Evolutionary conservation across 345 rosid species (phyloP).

Genomic region (rapeseed (Brassica napus)): Da-Ae NC_063445.1:8574501-8575000

Average conservation of each 20-base stretch:
- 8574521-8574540: background rate
- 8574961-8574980: constrained; percentile 98
- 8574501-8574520: background rate
- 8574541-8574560: background rate
- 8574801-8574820: constrained; percentile 72
- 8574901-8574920: constrained; percentile 17
- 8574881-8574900: background rate
- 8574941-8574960: constrained; percentile 8
- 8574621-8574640: background rate
- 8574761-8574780: constrained; percentile 86
- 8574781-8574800: constrained; percentile 82
- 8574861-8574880: background rate
- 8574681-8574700: constrained; percentile 16
- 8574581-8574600: background rate
- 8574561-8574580: background rate
- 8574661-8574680: background rate
- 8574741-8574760: constrained; percentile 95
- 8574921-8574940: constrained; percentile 24
- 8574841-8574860: constrained; percentile 80
- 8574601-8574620: background rate
- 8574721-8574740: constrained; percentile 99
- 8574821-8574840: constrained; percentile 88
- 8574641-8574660: background rate
- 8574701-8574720: constrained; percentile 82
- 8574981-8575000: constrained; percentile 89